Evolutionary conservation across 1,284 basidiomycete species (phyloP).

Genomic region (Waitea zeae): DNA sequence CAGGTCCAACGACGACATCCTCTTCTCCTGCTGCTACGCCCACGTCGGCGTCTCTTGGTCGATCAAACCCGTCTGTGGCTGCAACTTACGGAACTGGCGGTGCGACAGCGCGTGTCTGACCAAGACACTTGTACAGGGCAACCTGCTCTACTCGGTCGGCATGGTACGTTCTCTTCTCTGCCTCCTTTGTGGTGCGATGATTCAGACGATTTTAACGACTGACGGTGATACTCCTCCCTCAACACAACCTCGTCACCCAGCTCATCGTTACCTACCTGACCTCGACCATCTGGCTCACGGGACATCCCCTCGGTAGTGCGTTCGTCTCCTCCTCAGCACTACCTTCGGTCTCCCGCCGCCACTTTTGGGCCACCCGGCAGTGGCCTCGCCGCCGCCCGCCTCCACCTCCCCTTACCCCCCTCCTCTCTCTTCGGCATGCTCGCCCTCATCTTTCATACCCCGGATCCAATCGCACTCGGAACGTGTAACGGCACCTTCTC

Average conservation of each 20-base stretch:
- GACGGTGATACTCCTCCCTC: too few relatives aligned
- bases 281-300: constrained; percentile 84
- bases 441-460: constrained; percentile 76
- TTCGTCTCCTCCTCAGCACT: too few relatives aligned
- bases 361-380: too few relatives aligned
- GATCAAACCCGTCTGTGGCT: constrained; percentile 74
- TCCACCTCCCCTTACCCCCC: too few relatives aligned
- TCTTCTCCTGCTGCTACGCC: constrained; percentile 97
- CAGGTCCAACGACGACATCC: constrained; percentile 91
- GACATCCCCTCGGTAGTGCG: too few relatives aligned
- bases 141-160: constrained; percentile 78
- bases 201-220: too few relatives aligned
- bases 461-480: constrained; percentile 76
- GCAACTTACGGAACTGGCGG: constrained; percentile 50
- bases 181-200: too few relatives aligned
- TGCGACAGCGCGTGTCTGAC: constrained; percentile 80
- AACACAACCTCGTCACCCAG: constrained; percentile 63
- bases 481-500: constrained; percentile 66
- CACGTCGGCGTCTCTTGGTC: constrained; percentile 82
- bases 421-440: too few relatives aligned
- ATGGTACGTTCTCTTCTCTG: constrained; percentile 56
- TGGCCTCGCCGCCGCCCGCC: too few relatives aligned
- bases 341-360: too few relatives aligned
- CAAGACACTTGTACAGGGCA: constrained; percentile 74
- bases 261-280: constrained; percentile 69